Conservation (phyloP, 2,329 filamentous ascomycete genomes). For the Aspergillus alliaceus region DNA sequence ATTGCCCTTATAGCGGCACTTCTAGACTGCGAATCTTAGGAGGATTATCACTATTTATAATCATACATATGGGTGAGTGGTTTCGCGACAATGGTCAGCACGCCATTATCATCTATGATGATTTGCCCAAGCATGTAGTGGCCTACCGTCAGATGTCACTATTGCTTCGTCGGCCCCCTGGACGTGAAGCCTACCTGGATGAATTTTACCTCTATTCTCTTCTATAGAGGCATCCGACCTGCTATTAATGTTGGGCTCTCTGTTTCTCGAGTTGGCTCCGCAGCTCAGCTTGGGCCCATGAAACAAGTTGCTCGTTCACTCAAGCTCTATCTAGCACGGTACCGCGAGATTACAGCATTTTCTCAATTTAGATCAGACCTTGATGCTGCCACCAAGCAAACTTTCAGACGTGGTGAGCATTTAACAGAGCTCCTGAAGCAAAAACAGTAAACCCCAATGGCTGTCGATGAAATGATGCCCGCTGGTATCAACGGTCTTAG, state of each 20-base stretch:
- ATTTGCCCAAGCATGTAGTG: slow-evolving; percentile 96
- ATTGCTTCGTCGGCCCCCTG: slow-evolving; percentile 92
- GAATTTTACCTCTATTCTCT: slow-evolving; percentile 99
- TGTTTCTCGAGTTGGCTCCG: slow-evolving; percentile 98
- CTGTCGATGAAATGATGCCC: slow-evolving; percentile 99
- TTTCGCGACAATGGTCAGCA: slow-evolving; percentile 88
- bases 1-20: no score
- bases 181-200: slow-evolving; percentile 98
- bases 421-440: slow-evolving; percentile 98
- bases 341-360: slow-evolving; percentile 99
- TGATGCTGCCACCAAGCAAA: slow-evolving; percentile 98
- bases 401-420: slow-evolving; percentile 95
- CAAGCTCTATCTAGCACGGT: slow-evolving; percentile 99
- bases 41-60: no score
- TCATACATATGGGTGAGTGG: slow-evolving; percentile 67
- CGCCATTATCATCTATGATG: slow-evolving; percentile 87
- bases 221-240: slow-evolving; percentile 99
- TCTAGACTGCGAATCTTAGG: no score
- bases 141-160: slow-evolving; percentile 99
- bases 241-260: slow-evolving; percentile 99
- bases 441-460: slow-evolving; percentile 99
- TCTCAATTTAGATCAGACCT: slow-evolving; percentile 99
- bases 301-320: slow-evolving; percentile 99
- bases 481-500: slow-evolving; percentile 98
- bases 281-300: slow-evolving; percentile 99